A percentile compares a stretch with the other conserved stretches of the same genome.
Evolutionary conservation across 768 basidiomycete species (phyloP).

Genomic region (Tylopilus plumbeoviolaceoides): DNA sequence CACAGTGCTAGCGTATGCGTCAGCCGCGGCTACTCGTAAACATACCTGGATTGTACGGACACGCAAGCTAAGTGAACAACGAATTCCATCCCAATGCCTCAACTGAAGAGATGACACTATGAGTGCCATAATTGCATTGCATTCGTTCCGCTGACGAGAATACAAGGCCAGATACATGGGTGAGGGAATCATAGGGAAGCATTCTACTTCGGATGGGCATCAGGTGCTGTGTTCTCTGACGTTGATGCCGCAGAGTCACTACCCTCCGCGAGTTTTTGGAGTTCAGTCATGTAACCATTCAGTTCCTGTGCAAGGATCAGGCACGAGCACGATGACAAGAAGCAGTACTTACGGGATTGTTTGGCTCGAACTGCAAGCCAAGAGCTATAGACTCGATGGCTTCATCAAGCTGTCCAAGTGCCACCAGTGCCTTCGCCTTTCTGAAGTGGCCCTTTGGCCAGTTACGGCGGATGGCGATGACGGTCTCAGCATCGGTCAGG

Average conservation of each 20-base stretch:
- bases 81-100: too few relatives aligned
- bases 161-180: slow-evolving; percentile 5
- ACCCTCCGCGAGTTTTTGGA: slow-evolving; percentile 22
- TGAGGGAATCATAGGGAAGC: not conserved
- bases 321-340: not conserved
- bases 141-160: not conserved
- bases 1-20: too few relatives aligned
- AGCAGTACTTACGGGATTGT: slow-evolving; percentile 44
- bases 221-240: not conserved
- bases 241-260: slow-evolving; percentile 4
- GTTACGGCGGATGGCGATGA: slow-evolving; percentile 74
- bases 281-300: slow-evolving; percentile 31
- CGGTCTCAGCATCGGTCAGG: slow-evolving; percentile 86
- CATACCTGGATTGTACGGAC: too few relatives aligned
- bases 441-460: slow-evolving; percentile 98
- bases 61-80: too few relatives aligned
- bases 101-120: too few relatives aligned
- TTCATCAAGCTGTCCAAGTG: slow-evolving; percentile 62
- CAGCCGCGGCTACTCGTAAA: too few relatives aligned
- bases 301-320: slow-evolving; percentile 26
- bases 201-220: slow-evolving; percentile 11
- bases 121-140: too few relatives aligned
- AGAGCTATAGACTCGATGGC: slow-evolving; percentile 79
- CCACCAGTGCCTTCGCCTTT: slow-evolving; percentile 84
- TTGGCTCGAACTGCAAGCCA: slow-evolving; percentile 82